A percentile compares a stretch with the other conserved stretches of the same genome.
These are phyloP conservation scores for Phaeosphaeria sp. DNA, from an alignment of 2,329 filamentous ascomycete genomes.

Conservation along the genomic window DNA sequence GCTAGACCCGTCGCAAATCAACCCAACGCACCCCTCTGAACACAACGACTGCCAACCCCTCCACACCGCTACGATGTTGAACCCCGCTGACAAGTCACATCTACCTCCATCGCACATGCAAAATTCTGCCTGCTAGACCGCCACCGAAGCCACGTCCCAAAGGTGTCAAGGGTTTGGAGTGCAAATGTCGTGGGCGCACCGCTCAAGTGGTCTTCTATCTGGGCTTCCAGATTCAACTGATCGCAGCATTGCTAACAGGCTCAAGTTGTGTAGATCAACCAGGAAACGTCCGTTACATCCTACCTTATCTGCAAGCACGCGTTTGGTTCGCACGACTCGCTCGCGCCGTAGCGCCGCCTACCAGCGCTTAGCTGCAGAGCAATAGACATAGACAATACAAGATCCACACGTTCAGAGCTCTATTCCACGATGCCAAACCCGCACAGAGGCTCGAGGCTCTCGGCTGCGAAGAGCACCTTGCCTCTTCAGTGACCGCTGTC, in stretches of 20 bases:
- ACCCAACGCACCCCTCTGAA: neutral
- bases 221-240: neutral
- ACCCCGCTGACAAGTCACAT: constrained; percentile 4
- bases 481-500: neutral
- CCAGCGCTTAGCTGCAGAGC: constrained; percentile 33
- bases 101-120: constrained; percentile 3
- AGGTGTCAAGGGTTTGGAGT: constrained; percentile 4
- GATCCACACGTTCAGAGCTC: constrained; percentile 24
- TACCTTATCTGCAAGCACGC: neutral
- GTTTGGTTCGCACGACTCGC: constrained; percentile 15
- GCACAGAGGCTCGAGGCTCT: neutral
- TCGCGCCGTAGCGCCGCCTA: constrained; percentile 3
- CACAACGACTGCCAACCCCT: constrained; percentile 7
- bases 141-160: neutral
- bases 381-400: constrained; percentile 38
- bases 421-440: neutral
- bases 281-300: constrained; percentile 4
- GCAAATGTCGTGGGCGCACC: constrained; percentile 12
- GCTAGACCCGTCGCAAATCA: neutral
- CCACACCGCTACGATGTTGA: constrained; percentile 20
- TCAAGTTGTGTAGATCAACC: constrained; percentile 12
- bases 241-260: constrained; percentile 28
- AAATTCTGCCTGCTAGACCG: neutral
- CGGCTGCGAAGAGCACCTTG: neutral
- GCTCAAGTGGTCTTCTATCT: constrained; percentile 8